Conservation (phyloP, 805 yeast genomes). For the Pichia manshurica region DNA sequence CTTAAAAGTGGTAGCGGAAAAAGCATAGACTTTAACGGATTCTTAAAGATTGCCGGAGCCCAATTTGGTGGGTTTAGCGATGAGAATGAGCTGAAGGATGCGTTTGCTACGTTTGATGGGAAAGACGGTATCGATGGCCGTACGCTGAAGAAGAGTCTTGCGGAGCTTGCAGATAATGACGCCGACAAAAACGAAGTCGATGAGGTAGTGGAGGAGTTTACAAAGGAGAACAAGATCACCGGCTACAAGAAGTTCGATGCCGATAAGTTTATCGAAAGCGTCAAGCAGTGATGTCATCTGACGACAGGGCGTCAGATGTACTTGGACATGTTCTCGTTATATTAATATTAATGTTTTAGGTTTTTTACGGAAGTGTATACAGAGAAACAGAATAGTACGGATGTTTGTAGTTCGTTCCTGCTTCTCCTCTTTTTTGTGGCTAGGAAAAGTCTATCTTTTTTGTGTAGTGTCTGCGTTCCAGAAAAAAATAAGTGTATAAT, state of each 20-base stretch:
- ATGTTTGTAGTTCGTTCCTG: not conserved
- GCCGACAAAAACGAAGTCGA: not conserved
- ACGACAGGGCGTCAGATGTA: too few species aligned
- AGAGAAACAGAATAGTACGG: too few species aligned
- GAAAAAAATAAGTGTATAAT: constrained; percentile 1
- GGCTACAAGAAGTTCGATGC: constrained; percentile 58
- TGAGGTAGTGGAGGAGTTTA: constrained; percentile 46
- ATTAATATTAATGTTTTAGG: too few species aligned
- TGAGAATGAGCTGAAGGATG: constrained; percentile 48
- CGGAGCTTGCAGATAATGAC: not conserved
- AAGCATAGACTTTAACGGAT: constrained; percentile 57
- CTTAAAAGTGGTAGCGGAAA: constrained; percentile 42
- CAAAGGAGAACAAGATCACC: constrained; percentile 46
- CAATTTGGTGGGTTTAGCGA: constrained; percentile 47
- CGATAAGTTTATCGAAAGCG: constrained; percentile 50
- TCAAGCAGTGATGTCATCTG: constrained; percentile 16
- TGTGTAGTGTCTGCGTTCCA: too few species aligned
- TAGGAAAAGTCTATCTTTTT: too few species aligned
- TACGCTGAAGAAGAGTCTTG: not conserved
- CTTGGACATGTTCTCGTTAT: too few species aligned
- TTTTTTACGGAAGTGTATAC: too few species aligned
- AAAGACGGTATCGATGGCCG: constrained; percentile 30
- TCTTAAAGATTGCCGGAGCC: constrained; percentile 54
- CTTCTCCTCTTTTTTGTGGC: constrained; percentile 3
- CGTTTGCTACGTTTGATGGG: constrained; percentile 46